Evolutionary conservation across 768 basidiomycete genomes (phyloP), one percentile per base, ranked within the genome.

Genomic region (Boletus reticulatus): DNA sequence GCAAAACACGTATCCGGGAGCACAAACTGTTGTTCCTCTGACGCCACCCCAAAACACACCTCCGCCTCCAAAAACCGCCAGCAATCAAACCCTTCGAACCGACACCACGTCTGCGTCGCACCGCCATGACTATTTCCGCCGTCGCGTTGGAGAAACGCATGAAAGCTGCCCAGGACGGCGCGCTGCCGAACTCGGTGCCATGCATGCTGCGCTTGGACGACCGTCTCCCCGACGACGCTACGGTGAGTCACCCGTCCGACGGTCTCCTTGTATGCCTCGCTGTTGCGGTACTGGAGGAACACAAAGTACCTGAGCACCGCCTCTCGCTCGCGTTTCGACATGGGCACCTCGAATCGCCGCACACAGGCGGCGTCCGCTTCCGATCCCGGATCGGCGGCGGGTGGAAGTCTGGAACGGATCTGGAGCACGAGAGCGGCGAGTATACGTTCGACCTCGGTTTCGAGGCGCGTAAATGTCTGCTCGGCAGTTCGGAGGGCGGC

Each of bases 221-320:
- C 24, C 19, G 61, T 58, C 19, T 63, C 60, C 41, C 61, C 69
- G 9, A 66, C 60, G 42, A 62, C 56, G 47, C 66, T 58, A 5
- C 64, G 61, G 2, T 57, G 59, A 9, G 72, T 72, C 22, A 70
- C 57, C 6, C 62, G 56, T 0, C 44, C 56, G 31, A 82, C 66
- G 12, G 75, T 75, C 43, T 76, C 64, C 22, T 65, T 60, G 58
- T 83, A 85, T 13, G 74, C 74, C 10, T 70, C 66, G 59, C 80
- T 78, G 55, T 85, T 85, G 14, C 84, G 73, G 57, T 82, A 85
- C n/a, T 83, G 77, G 0, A 85, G 68, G 58, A 85, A 84, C 12
- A 78, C 70, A 43, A 84, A 75, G 62, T 79, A 84, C 55, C 76
- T 78, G 11, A 78, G 73, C 2, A 85, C 57, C n/a, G 64, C 64